Evolutionary conservation across 805 yeast species (phyloP).

Genomic region (Allodekkera sacchari): DNA sequence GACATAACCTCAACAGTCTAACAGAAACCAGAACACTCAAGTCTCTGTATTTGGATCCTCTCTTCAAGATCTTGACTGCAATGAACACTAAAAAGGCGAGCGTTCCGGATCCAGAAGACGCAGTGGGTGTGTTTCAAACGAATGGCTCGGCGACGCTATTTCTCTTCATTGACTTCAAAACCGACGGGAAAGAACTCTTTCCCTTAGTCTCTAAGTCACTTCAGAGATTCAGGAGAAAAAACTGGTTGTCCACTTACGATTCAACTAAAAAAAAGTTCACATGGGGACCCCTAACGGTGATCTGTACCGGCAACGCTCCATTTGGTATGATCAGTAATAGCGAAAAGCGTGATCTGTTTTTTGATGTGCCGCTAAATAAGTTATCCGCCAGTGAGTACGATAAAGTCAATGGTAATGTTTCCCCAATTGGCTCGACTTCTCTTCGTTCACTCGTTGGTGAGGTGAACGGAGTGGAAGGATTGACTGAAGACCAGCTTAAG

Average conservation of each 20-base stretch:
- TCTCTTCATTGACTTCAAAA: constrained; percentile 57
- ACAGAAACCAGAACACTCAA: constrained; percentile 37
- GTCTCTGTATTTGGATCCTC: constrained; percentile 44
- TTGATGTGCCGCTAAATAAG: constrained; percentile 59
- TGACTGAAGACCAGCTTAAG: constrained; percentile 26
- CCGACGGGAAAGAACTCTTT: constrained; percentile 46
- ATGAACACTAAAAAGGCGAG: too few species aligned
- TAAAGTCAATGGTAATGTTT: constrained; percentile 8
- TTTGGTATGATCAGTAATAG: constrained; percentile 23
- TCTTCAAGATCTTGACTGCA: constrained; percentile 36
- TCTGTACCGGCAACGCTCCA: constrained; percentile 63
- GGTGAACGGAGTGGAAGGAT: constrained; percentile 16
- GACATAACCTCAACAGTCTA: constrained; percentile 47
- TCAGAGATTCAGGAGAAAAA: constrained; percentile 36
- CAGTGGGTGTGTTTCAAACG: constrained; percentile 30
- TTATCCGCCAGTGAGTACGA: too few species aligned
- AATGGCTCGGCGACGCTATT: constrained; percentile 45
- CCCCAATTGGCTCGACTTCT: constrained; percentile 30
- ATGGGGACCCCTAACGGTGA: constrained; percentile 51
- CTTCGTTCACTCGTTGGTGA: constrained; percentile 19
- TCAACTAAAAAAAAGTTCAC: constrained; percentile 22
- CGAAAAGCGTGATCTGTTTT: constrained; percentile 31
- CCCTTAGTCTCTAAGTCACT: constrained; percentile 35
- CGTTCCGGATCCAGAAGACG: too few species aligned
- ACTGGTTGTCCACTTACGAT: constrained; percentile 45